Percentiles rank a stretch among this genome's conserved stretches.
phyloP scores from a whole-genome alignment of 2,329 filamentous ascomycete species.

The Epichloe gansuensis region DNA sequence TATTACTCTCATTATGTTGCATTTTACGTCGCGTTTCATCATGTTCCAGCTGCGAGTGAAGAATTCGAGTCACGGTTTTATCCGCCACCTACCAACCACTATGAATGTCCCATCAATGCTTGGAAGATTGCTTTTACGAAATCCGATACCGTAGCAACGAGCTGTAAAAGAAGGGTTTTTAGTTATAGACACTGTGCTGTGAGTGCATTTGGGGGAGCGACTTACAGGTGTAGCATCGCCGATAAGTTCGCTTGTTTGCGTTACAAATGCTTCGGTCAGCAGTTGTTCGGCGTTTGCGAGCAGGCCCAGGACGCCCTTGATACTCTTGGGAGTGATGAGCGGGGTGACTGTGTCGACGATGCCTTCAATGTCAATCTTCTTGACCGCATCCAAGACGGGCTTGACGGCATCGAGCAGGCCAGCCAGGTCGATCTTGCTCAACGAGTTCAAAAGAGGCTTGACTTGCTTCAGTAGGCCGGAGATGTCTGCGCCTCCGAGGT shows the following conservation, averaged over 20 bases:
- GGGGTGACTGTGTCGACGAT: slow-evolving; percentile 25
- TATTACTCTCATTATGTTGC: no score
- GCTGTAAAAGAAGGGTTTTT: slow-evolving; percentile 9
- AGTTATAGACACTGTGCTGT: background rate
- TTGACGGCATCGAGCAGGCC: slow-evolving; percentile 22
- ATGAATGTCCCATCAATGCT: slow-evolving; percentile 13
- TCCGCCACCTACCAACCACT: background rate
- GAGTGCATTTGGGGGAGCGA: background rate
- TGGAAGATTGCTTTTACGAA: slow-evolving; percentile 20
- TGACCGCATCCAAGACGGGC: slow-evolving; percentile 24
- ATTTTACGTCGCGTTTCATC: no score
- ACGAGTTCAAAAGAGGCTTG: slow-evolving; percentile 22
- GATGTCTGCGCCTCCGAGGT: slow-evolving; percentile 24
- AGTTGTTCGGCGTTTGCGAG: slow-evolving; percentile 26
- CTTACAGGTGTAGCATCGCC: slow-evolving; percentile 29
- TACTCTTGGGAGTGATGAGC: slow-evolving; percentile 25
- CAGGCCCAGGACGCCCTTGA: slow-evolving; percentile 23
- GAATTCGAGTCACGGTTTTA: no score
- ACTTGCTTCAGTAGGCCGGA: slow-evolving; percentile 22
- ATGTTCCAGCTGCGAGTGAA: no score
- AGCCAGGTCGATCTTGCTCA: slow-evolving; percentile 21
- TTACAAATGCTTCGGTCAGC: slow-evolving; percentile 26
- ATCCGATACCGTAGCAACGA: slow-evolving; percentile 20
- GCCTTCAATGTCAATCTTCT: slow-evolving; percentile 24
- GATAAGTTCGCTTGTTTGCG: slow-evolving; percentile 30